phyloP scores from a whole-genome alignment of 2,329 filamentous ascomycete species.

The Ceratocystis cacaofunesta region DNA sequence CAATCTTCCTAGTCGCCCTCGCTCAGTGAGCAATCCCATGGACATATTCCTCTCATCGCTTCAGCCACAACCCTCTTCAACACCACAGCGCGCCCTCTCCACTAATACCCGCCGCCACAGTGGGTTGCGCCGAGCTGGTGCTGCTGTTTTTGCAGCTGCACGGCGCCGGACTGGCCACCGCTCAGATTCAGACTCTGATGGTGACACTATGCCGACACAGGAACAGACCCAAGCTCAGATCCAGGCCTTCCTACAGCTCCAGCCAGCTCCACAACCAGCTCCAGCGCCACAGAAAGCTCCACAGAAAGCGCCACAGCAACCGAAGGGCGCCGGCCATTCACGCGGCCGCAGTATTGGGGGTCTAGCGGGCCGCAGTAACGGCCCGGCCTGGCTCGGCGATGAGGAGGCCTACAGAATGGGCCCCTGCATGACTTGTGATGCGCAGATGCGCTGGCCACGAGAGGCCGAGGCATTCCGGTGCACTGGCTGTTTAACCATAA shows the following conservation, averaged over 20 bases:
- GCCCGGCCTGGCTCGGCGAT: conserved; percentile 17
- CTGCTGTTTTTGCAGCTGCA: conserved; percentile 12
- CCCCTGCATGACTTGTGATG: conserved; percentile 75
- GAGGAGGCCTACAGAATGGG: conserved; percentile 50
- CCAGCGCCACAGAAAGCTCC: background rate
- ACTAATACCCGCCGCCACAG: background rate
- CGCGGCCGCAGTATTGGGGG: background rate
- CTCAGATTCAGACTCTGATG: background rate
- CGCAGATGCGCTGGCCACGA: conserved; percentile 63
- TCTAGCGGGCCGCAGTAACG: background rate
- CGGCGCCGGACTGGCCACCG: background rate
- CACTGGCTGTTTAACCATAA: conserved; percentile 70
- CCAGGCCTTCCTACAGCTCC: background rate
- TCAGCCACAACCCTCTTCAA: background rate
- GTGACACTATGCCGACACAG: background rate
- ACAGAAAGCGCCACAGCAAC: background rate
- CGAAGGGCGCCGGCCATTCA: background rate
- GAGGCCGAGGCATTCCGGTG: conserved; percentile 64
- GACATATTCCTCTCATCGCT: background rate
- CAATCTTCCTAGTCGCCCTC: background rate
- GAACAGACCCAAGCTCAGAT: conserved; percentile 5
- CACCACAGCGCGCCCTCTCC: background rate
- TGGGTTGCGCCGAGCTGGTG: conserved; percentile 7
- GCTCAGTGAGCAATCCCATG: background rate
- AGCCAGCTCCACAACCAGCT: background rate